Base-by-base conservation (phyloP, 2,329 filamentous ascomycete species). In the Beauveria australis region DNA sequence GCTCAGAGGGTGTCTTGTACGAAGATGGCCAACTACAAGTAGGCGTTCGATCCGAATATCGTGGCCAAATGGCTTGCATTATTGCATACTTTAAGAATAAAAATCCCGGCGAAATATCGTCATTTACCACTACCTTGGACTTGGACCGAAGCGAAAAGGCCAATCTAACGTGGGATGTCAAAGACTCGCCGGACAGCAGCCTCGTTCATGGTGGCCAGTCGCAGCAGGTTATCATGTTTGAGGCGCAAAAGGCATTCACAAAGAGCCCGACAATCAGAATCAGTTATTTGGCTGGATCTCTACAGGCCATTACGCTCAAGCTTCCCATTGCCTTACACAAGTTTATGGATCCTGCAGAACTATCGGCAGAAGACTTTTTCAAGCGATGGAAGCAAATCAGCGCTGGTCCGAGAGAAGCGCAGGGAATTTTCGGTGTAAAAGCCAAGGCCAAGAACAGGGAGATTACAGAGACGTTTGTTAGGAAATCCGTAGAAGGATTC, bases 331-430 rank as follows among this genome's bases (percentile, higher is more conserved):
- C 90, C 0, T 84, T 93, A 59, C 93, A 97, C 75, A 96, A 97
- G 72, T 99, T 96, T 71, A 97, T 97, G 92, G 92, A 97, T 64
- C 85, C 90, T 0, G 92, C 94, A 0, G 88, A 94, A 61, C 79
- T 99, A 44, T 84, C 84, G 7, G 86, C 88, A 0, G 94, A 99
- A 57, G 94, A 99, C 71, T 99, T 97, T 76, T 99, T 99, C 83
- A 97, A 95, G 80, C 83, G 95, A 56, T 99, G 94, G 94, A 95
- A 96, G 80, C 94, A 99, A 76, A 97, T 99, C 67, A 94, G 94
- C 14, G 91, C 89, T 5, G 85, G 85, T 1, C 88, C 92, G 1
- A 84, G 95, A 33, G 95, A 99, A 74, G 87, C 90, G 0, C 94
- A 99, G 72, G 83, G 83, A 53, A 91, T 97, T 37, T 95, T 99